These are phyloP conservation scores for Trapa incisa DNA, from an alignment of 345 rosid species.

Conservation along the genomic window DNA sequence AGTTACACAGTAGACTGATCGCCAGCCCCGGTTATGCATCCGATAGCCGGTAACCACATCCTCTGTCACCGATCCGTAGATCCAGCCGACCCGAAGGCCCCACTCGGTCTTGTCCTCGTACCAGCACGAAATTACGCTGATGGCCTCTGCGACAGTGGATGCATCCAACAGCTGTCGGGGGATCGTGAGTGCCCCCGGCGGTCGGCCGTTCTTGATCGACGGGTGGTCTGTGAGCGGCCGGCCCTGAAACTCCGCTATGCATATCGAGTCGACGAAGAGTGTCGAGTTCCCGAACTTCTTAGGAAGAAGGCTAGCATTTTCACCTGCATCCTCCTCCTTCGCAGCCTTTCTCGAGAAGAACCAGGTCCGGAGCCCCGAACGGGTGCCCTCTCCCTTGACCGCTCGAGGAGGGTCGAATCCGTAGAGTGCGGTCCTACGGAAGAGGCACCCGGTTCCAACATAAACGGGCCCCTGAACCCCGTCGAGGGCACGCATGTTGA, in stretches of 20 bases:
- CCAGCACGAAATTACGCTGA: slow-evolving; percentile 20
- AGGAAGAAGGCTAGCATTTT: slow-evolving; percentile 7
- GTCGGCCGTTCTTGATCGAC: slow-evolving; percentile 20
- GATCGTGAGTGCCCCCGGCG: slow-evolving; percentile 15
- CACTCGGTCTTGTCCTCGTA: slow-evolving; percentile 21
- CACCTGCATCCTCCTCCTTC: slow-evolving; percentile 8
- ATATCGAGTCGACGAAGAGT: slow-evolving; percentile 13
- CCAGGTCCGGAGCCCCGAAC: slow-evolving; percentile 4
- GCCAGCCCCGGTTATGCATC: slow-evolving; percentile 27
- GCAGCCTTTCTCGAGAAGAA: slow-evolving; percentile 9
- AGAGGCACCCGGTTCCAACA: slow-evolving; percentile 22
- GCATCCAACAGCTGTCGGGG: slow-evolving; percentile 18
- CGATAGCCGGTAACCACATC: slow-evolving; percentile 20
- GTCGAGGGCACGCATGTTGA: slow-evolving; percentile 21
- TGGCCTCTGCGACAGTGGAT: slow-evolving; percentile 18
- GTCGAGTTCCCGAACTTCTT: slow-evolving; percentile 19
- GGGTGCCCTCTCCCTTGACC: slow-evolving; percentile 5
- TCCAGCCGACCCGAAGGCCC: slow-evolving; percentile 18
- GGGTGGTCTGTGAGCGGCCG: slow-evolving; percentile 18
- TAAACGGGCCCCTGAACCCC: slow-evolving; percentile 23
- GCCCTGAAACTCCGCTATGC: slow-evolving; percentile 15
- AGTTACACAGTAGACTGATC: slow-evolving; percentile 16
- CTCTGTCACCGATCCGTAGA: slow-evolving; percentile 17
- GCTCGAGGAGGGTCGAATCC: slow-evolving; percentile 18
- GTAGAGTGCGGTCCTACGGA: slow-evolving; percentile 17